Conservation (phyloP, 345 rosid genomes). For the Eucalyptus cloeziana region DNA sequence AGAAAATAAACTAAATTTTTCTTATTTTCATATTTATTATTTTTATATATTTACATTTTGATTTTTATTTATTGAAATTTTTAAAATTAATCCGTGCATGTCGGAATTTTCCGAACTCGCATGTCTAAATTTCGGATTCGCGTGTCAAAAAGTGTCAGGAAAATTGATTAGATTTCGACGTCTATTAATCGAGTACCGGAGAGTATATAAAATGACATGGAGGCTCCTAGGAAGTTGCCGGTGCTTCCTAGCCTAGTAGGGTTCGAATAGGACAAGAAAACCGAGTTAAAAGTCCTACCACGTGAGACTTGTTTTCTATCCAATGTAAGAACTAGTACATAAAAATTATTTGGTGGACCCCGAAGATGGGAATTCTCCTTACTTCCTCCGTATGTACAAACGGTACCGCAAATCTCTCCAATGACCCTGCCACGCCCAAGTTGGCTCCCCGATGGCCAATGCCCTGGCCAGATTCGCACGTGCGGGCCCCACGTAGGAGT, state of each 20-base stretch:
- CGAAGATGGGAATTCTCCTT: neutral
- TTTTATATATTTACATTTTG: too few species aligned
- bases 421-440: neutral
- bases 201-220: too few species aligned
- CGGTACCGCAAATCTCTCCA: neutral
- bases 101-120: accelerated
- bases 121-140: accelerated
- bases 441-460: neutral
- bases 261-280: neutral
- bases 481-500: neutral
- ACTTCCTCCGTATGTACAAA: neutral
- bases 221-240: accelerated
- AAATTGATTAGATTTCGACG: accelerated
- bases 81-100: accelerated
- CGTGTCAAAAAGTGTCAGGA: accelerated
- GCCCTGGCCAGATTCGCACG: neutral
- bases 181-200: accelerated
- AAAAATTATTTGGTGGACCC: neutral
- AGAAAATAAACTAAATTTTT: too few species aligned
- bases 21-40: too few species aligned
- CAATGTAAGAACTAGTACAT: neutral
- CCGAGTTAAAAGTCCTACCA: neutral
- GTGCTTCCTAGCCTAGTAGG: too few species aligned
- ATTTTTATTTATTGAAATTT: too few species aligned
- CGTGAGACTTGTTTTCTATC: neutral